Percentiles rank a stretch among this genome's conserved stretches.
Evolutionary conservation across 148 eudicot genomes (phyloP).

Genomic region (Cornus suecica): DNA sequence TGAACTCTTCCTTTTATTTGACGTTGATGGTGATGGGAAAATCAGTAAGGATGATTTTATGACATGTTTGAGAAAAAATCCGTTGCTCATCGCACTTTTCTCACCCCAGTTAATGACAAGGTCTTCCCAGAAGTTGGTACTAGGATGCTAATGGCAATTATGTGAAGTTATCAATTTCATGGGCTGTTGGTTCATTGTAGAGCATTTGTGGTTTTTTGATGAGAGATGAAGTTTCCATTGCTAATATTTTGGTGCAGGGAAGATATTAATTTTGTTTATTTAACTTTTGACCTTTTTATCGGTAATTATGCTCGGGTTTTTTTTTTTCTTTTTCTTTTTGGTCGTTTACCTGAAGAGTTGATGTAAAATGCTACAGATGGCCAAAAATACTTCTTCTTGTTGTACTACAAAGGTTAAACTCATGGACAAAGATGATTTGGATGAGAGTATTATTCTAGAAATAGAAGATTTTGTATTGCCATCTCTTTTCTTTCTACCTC

Average conservation of each 20-base stretch:
- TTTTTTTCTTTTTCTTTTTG: not conserved
- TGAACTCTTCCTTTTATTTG: slow-evolving; percentile 50
- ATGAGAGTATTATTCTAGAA: too few relatives aligned
- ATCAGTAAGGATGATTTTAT: slow-evolving; percentile 53
- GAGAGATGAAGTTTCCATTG: not conserved
- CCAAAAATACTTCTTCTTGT: too few relatives aligned
- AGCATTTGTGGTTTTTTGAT: slow-evolving; percentile 2
- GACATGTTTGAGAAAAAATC: slow-evolving; percentile 50
- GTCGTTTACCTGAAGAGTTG: not conserved
- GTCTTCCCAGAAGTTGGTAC: slow-evolving; percentile 14
- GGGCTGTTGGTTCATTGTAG: not conserved
- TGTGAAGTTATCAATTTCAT: not conserved
- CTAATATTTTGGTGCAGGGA: not conserved
- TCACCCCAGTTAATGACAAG: slow-evolving; percentile 27
- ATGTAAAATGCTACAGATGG: not conserved
- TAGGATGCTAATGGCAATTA: slow-evolving; percentile 11
- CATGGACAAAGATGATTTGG: too few relatives aligned
- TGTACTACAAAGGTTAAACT: too few relatives aligned
- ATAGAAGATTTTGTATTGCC: too few relatives aligned
- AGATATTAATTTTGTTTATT: not conserved
- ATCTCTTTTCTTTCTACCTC: too few relatives aligned
- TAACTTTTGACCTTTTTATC: not conserved
- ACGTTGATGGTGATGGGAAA: slow-evolving; percentile 43
- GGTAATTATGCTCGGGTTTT: not conserved
- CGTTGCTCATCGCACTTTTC: slow-evolving; percentile 51